Evolutionary conservation across 768 basidiomycete genomes (phyloP), one percentile per base, ranked within the genome.

Genomic region (Tubosaeta sp.): DNA sequence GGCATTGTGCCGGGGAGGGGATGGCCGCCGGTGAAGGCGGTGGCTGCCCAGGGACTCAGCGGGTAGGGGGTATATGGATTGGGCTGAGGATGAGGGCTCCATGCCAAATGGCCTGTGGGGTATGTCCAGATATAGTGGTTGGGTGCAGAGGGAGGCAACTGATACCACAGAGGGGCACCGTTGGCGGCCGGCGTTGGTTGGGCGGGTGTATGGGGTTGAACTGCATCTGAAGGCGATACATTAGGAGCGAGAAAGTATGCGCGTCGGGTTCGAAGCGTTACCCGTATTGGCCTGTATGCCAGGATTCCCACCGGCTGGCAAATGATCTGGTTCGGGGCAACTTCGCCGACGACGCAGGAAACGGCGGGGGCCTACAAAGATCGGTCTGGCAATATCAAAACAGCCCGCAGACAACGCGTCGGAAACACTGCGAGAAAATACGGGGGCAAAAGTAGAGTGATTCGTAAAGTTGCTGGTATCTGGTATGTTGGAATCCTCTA

Each of bases 51-150:
- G 3, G 65, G 60, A 13, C 43, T 45, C 22, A 52, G 40, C 4
- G 52, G 57, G 1, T 52, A 22, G 24, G 48, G 35, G 29, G 50
- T 12, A 11, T 36, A 24, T 8, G 58, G 55, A 16, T 21, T 54
- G 16, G 47, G 47, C 11, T 64, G 61, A 8, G 57, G 60, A 29
- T 63, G 53, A 2, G 63, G 66, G 7, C 49, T 58, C 66, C 66
- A 67, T 8, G 66, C 54, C 44, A 67, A 35, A 12, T 57, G 51
- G 1, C 66, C 66, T 0, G 48, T 24, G 5, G 67, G 67, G 22
- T 53, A 67, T 4, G 9, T 30, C 66, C 66, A 67, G 43, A 60
- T 41, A 9, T 49, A 56, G 21, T 63, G 51, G 21, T 69, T 13
- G 4, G 67, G 62, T 7, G 25, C 24, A 52, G 59, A 55, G 0